Percentiles rank a stretch among this genome's conserved stretches.
Evolutionary conservation across 2,329 filamentous ascomycete species (phyloP).

Genomic region (Scytalidium sp.): DNA sequence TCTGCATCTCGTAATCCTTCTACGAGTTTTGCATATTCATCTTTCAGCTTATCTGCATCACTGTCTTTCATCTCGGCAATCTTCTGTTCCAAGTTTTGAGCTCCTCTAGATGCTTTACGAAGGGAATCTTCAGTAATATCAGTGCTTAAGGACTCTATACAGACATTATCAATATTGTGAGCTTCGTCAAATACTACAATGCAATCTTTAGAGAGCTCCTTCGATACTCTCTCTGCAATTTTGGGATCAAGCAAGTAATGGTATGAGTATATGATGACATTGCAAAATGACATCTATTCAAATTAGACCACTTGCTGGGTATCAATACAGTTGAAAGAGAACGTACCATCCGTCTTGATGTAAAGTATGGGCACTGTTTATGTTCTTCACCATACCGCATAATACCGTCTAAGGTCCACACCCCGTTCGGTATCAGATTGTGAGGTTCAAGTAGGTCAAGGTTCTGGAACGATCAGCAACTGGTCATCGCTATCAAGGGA

Average conservation of each 20-base stretch:
- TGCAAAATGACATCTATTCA: conserved; percentile 90
- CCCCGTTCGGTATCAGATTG: conserved; percentile 89
- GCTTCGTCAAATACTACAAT: conserved; percentile 99
- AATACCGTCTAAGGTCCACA: conserved; percentile 92
- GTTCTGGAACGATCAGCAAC: conserved; percentile 55
- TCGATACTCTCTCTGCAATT: conserved; percentile 92
- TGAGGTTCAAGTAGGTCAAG: conserved; percentile 92
- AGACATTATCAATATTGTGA: conserved; percentile 99
- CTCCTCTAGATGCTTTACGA: conserved; percentile 84
- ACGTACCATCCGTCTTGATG: conserved; percentile 82
- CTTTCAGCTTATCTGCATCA: conserved; percentile 90
- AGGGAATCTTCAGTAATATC: conserved; percentile 95
- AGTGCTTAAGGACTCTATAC: conserved; percentile 95
- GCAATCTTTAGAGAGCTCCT: conserved; percentile 94
- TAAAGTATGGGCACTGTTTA: conserved; percentile 98
- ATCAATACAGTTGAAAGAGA: neutral
- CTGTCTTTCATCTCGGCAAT: conserved; percentile 95
- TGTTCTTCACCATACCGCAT: conserved; percentile 88
- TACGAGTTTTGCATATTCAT: conserved; percentile 92
- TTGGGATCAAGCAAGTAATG: conserved; percentile 98
- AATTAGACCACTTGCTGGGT: conserved; percentile 2
- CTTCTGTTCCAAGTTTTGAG: conserved; percentile 84
- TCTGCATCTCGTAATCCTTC: conserved; percentile 87
- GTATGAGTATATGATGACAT: conserved; percentile 99
- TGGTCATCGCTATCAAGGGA: neutral